Conservation (phyloP, 192 early-diverging fungal species). For the Oehlia diaphana region DNA sequence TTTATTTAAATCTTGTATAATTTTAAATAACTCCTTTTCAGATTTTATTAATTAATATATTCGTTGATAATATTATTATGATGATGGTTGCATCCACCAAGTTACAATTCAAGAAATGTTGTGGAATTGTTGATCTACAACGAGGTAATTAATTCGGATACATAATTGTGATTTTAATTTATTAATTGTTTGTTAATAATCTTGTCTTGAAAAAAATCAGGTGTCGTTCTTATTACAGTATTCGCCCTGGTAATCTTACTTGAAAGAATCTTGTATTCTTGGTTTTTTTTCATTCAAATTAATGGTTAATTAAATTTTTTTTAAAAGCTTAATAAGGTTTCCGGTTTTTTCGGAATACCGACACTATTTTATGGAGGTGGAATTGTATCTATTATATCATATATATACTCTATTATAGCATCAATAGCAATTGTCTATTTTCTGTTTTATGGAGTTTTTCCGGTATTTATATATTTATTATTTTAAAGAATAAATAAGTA, state of each 20-base stretch:
- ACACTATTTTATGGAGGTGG: constrained; percentile 1
- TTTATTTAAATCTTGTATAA: too few relatives aligned
- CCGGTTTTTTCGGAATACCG: constrained; percentile 12
- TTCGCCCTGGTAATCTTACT: neutral
- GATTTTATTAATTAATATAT: too few relatives aligned
- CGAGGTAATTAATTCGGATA: neutral
- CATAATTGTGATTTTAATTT: neutral
- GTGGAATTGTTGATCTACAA: neutral
- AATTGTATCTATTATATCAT: neutral
- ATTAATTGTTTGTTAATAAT: too few relatives aligned
- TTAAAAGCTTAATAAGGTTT: neutral
- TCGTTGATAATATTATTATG: too few relatives aligned
- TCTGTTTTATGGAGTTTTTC: neutral
- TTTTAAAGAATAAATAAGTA: neutral
- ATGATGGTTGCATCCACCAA: neutral
- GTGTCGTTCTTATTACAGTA: neutral
- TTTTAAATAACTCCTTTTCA: too few relatives aligned
- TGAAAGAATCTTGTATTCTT: neutral
- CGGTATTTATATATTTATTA: neutral
- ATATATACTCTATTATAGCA: neutral
- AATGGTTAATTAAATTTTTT: neutral
- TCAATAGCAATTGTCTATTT: neutral
- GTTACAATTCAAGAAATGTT: neutral
- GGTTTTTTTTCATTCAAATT: neutral
- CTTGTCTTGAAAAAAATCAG: neutral